phyloP scores from a whole-genome alignment of 768 basidiomycete species.

The Ramaria rubella region DNA sequence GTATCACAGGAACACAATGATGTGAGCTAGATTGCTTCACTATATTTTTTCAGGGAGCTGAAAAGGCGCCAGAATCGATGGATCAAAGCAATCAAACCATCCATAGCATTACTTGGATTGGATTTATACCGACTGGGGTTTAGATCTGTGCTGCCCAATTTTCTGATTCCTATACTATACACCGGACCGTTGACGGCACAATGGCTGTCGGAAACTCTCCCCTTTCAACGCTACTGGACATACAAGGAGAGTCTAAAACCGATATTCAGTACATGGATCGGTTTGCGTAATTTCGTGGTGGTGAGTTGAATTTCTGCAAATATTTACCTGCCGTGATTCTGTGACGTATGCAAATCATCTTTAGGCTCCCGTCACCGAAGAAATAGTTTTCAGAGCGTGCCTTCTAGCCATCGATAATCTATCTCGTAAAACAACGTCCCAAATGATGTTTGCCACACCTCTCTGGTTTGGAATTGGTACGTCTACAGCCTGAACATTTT shows the following conservation, averaged over 20 bases:
- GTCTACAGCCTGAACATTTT: constrained; percentile 20
- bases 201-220: constrained; percentile 42
- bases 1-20: constrained; percentile 27
- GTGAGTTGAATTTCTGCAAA: constrained; percentile 25
- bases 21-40: constrained; percentile 13
- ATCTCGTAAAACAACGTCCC: constrained; percentile 43
- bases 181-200: constrained; percentile 66
- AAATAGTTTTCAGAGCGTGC: constrained; percentile 85
- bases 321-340: no score
- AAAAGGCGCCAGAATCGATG: neutral
- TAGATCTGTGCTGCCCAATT: constrained; percentile 33
- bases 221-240: constrained; percentile 48
- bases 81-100: neutral
- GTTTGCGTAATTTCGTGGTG: constrained; percentile 63
- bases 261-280: constrained; percentile 45
- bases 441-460: constrained; percentile 76
- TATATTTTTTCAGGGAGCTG: neutral
- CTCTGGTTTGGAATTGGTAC: constrained; percentile 83
- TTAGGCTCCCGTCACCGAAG: constrained; percentile 88
- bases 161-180: constrained; percentile 69
- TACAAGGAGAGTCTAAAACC: constrained; percentile 34
- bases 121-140: constrained; percentile 21
- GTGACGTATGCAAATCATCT: neutral
- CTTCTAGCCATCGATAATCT: constrained; percentile 69
- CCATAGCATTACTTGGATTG: neutral